A percentile compares a stretch with the other conserved stretches of the same genome.
These are phyloP conservation scores for Brassica nigra DNA, from an alignment of 345 rosid species.

Conservation along the genomic window DNA sequence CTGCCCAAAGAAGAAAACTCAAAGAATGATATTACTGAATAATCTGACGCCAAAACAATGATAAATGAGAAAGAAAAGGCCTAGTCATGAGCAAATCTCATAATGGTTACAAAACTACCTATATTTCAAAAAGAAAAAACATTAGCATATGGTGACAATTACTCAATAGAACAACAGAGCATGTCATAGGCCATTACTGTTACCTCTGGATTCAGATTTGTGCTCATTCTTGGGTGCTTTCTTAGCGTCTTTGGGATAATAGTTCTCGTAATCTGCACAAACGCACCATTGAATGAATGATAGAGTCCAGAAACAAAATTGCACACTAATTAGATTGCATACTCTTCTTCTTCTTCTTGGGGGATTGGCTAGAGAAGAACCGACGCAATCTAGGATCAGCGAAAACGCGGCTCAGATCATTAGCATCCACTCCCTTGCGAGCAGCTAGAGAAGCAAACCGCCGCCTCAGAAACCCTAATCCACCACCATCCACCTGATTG, in stretches of 20 bases:
- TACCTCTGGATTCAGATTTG: conserved; percentile 80
- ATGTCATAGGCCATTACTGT: background rate
- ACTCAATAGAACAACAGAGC: background rate
- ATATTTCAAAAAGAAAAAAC: background rate
- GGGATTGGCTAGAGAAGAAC: conserved; percentile 66
- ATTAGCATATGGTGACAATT: background rate
- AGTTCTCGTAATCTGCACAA: conserved; percentile 77
- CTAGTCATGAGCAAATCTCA: background rate
- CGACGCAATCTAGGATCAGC: conserved; percentile 66
- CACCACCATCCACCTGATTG: conserved; percentile 40
- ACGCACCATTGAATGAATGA: background rate
- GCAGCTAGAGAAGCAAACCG: conserved; percentile 57
- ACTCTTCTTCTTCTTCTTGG: conserved; percentile 53
- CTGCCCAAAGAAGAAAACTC: background rate
- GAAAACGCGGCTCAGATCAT: conserved; percentile 56
- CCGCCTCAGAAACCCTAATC: conserved; percentile 59
- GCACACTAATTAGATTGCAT: background rate
- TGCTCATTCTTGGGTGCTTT: conserved; percentile 62
- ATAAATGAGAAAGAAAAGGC: background rate
- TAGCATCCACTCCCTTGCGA: conserved; percentile 35
- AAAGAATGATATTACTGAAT: background rate
- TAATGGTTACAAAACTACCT: background rate
- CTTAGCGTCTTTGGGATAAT: conserved; percentile 59
- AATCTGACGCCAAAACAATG: background rate
- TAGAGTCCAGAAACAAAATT: background rate